These are phyloP conservation scores for Sporothrix variecibatus DNA, from an alignment of 2,329 filamentous ascomycete genomes.

Conservation along the genomic window DNA sequence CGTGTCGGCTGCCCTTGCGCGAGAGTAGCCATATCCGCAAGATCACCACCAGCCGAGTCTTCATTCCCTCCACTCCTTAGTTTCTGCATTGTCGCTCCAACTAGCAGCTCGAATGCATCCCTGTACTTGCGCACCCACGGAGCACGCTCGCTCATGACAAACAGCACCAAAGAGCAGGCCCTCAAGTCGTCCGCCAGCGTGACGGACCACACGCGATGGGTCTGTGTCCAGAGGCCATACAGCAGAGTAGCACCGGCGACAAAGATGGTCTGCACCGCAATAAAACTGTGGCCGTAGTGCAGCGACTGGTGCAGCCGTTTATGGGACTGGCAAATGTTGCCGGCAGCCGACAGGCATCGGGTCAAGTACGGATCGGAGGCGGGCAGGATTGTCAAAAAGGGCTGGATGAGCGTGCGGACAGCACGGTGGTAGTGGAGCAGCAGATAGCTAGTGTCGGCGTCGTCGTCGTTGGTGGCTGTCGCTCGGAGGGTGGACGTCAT, in stretches of 20 bases:
- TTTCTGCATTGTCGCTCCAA: constrained; percentile 48
- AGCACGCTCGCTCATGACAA: constrained; percentile 52
- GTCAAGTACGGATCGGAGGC: constrained; percentile 50
- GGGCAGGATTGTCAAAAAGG: constrained; percentile 50
- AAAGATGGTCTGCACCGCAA: constrained; percentile 47
- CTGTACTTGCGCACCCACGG: constrained; percentile 51
- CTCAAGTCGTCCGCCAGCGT: constrained; percentile 51
- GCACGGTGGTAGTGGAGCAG: constrained; percentile 54
- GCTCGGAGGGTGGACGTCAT: background rate
- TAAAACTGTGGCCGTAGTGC: constrained; percentile 46
- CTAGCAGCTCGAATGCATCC: constrained; percentile 50
- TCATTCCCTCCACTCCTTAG: background rate
- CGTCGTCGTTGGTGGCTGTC: background rate
- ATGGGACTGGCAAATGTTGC: constrained; percentile 46
- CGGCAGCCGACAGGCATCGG: constrained; percentile 44
- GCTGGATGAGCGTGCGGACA: constrained; percentile 52
- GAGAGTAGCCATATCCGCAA: background rate
- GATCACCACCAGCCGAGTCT: background rate
- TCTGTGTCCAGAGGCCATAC: constrained; percentile 45
- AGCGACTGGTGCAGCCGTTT: constrained; percentile 45
- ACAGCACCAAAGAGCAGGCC: constrained; percentile 51
- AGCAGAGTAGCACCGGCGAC: constrained; percentile 46
- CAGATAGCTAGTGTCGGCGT: constrained; percentile 43
- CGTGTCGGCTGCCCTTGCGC: background rate
- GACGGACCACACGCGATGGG: constrained; percentile 50